Percentiles rank a stretch among this genome's conserved stretches.
Conservation (phyloP, 495 filamentous ascomycete species). For the Choiromyces venosus region DNA sequence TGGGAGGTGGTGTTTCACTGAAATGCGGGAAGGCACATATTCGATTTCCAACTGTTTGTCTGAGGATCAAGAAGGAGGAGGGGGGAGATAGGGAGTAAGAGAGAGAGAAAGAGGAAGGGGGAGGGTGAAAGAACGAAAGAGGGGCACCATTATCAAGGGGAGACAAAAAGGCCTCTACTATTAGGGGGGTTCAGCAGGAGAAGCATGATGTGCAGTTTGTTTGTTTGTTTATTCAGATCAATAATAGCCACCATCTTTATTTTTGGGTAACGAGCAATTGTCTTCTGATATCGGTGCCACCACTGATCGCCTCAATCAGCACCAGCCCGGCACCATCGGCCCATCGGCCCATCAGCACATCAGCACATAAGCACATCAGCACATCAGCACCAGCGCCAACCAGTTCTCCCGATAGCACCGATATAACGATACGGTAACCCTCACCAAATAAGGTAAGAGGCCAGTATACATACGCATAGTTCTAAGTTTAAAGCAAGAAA, state of each 20-base stretch:
- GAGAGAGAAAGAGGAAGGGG: background rate
- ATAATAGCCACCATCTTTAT: background rate
- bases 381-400: background rate
- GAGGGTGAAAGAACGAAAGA: background rate
- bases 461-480: background rate
- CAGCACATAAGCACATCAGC: no score
- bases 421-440: background rate
- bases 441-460: background rate
- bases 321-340: background rate
- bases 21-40: background rate
- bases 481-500: background rate
- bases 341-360: no score
- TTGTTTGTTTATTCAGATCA: background rate
- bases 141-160: background rate
- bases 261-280: background rate
- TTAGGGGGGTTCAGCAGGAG: background rate
- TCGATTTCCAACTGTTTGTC: background rate
- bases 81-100: background rate
- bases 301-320: background rate
- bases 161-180: background rate
- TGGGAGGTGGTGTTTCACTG: background rate
- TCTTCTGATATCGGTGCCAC: background rate
- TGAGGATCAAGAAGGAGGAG: background rate
- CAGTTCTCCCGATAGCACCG: background rate
- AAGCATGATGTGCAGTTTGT: background rate